phyloP scores from a whole-genome alignment of 2,329 filamentous ascomycete species.

The Trichoderma polysporum region DNA sequence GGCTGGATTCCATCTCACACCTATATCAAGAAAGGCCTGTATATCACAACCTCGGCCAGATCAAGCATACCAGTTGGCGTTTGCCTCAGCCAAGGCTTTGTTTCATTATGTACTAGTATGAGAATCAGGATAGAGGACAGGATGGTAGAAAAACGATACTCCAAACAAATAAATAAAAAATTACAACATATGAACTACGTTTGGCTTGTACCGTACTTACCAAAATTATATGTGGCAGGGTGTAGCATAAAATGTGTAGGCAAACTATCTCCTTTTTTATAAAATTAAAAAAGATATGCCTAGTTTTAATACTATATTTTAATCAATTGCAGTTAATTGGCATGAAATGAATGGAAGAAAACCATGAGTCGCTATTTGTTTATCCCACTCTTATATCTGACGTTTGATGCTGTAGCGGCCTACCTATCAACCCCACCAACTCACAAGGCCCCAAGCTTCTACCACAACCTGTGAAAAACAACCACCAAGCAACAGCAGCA shows the following conservation, averaged over 20 bases:
- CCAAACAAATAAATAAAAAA: background rate
- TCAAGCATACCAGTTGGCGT: constrained; percentile 38
- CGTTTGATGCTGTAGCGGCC: background rate
- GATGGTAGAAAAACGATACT: background rate
- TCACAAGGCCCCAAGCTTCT: constrained; percentile 18
- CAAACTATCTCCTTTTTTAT: background rate
- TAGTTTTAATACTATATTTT: background rate
- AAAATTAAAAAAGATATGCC: background rate
- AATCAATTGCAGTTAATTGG: background rate
- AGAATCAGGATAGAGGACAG: constrained; percentile 7
- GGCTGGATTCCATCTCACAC: constrained; percentile 21
- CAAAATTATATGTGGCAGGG: background rate
- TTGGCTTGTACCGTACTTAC: background rate
- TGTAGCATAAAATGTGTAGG: background rate
- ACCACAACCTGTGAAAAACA: constrained; percentile 30
- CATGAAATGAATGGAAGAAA: background rate
- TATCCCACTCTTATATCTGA: background rate
- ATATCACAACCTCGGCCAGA: constrained; percentile 31
- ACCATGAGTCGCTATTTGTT: background rate
- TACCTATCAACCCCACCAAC: constrained; percentile 21
- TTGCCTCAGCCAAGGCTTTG: constrained; percentile 33
- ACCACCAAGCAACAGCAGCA: constrained; percentile 11
- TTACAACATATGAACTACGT: background rate
- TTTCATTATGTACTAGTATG: constrained; percentile 23
- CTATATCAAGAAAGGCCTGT: constrained; percentile 35